phyloP scores from a whole-genome alignment of 306 rosid genomes.

The Ormosia semicastrata region DNA sequence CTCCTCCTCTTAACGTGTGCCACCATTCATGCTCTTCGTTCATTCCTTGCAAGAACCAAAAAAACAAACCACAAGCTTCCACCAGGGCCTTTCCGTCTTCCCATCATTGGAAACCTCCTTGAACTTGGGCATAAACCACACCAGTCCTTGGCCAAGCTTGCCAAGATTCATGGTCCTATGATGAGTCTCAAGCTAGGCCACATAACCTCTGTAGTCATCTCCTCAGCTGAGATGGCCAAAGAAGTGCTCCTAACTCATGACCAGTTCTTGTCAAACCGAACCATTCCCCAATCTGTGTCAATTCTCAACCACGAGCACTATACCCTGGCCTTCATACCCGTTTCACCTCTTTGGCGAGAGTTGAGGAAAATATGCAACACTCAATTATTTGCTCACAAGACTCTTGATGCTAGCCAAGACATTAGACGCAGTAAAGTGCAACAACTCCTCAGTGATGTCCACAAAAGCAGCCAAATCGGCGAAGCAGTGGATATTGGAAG shows the following conservation, averaged over 20 bases:
- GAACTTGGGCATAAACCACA: conserved; percentile 44
- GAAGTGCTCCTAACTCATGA: conserved; percentile 45
- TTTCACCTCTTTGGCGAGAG: conserved; percentile 33
- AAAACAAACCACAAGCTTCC: conserved; percentile 26
- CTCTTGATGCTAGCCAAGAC: conserved; percentile 19
- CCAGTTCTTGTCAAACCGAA: conserved; percentile 30
- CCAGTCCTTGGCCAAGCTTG: conserved; percentile 32
- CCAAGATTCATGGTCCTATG: conserved; percentile 36
- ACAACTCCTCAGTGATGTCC: background rate
- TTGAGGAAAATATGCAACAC: conserved; percentile 36
- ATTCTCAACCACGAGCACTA: background rate
- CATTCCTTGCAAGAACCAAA: background rate
- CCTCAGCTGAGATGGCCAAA: conserved; percentile 35
- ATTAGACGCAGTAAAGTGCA: conserved; percentile 22
- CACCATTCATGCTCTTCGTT: background rate
- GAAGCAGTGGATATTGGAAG: conserved; percentile 34
- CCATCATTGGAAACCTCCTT: conserved; percentile 46
- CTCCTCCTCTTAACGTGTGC: background rate
- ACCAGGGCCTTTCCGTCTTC: conserved; percentile 45
- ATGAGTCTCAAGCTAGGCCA: conserved; percentile 42
- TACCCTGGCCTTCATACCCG: conserved; percentile 29
- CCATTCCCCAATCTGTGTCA: background rate
- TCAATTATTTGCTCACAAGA: background rate
- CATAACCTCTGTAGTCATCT: conserved; percentile 31
- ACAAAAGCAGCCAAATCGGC: background rate